Percentiles rank a stretch among this genome's conserved stretches.
Evolutionary conservation across 257 asterid genomes (phyloP).

Genomic region (Nicotiana attenuata): DNA sequence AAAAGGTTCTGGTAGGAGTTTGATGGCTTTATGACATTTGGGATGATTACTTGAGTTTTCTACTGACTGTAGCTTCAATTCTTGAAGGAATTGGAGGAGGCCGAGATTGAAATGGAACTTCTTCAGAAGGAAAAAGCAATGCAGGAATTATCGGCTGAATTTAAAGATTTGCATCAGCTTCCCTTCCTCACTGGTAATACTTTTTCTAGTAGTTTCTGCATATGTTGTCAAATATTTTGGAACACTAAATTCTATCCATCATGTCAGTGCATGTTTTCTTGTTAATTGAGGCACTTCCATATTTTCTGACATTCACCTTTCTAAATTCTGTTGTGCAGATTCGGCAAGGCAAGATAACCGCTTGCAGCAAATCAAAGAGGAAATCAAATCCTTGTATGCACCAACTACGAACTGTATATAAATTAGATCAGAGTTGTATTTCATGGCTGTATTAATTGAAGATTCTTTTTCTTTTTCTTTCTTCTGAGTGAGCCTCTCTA

Average conservation of each 20-base stretch:
- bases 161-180: constrained; percentile 51
- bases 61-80: constrained; percentile 16
- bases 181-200: constrained; percentile 59
- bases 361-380: constrained; percentile 74
- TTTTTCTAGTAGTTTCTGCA: neutral
- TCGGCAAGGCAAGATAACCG: constrained; percentile 49
- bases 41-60: neutral
- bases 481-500: too few species aligned
- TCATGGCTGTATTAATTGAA: neutral
- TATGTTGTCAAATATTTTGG: neutral
- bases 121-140: constrained; percentile 51
- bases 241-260: neutral
- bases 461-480: neutral
- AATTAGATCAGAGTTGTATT: neutral
- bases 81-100: constrained; percentile 85
- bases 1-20: constrained; percentile 25
- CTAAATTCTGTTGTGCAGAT: constrained; percentile 36
- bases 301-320: neutral
- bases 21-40: neutral
- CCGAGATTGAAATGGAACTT: constrained; percentile 92
- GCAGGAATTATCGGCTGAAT: constrained; percentile 40
- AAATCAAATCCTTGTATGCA: constrained; percentile 71
- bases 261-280: neutral
- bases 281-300: neutral
- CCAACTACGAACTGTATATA: constrained; percentile 8